Percentiles rank a stretch among this genome's conserved stretches.
These are phyloP conservation scores for Hamamelis virginiana DNA, from an alignment of 164 flowering plant genomes.

Conservation along the genomic window DNA sequence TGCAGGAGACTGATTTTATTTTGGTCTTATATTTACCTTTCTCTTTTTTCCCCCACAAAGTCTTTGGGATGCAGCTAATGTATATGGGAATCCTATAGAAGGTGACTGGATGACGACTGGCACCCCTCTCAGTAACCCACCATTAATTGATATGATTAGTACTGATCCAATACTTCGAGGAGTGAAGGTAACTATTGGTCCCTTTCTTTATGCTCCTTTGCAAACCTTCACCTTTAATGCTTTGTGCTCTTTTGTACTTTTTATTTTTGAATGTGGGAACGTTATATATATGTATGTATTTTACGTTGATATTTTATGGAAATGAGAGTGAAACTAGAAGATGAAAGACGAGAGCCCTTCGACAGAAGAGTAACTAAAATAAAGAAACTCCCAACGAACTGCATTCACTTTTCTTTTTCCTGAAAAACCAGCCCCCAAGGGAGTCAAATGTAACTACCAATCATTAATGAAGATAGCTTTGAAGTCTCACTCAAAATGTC, in stretches of 20 bases:
- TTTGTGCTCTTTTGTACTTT: background rate
- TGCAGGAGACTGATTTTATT: conserved; percentile 4
- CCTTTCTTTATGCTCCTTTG: background rate
- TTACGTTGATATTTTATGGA: no score
- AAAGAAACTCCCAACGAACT: no score
- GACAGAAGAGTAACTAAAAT: no score
- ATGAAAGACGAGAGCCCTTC: no score
- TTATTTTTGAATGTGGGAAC: no score
- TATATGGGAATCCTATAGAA: conserved; percentile 60
- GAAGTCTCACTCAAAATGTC: no score
- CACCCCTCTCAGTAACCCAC: conserved; percentile 79
- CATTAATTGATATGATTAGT: conserved; percentile 87
- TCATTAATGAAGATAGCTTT: no score
- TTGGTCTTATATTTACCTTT: conserved; percentile 4
- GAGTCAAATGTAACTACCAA: no score
- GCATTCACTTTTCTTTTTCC: no score
- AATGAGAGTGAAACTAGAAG: no score
- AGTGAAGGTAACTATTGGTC: conserved; percentile 60
- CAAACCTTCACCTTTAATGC: background rate
- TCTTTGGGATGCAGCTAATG: conserved; percentile 88
- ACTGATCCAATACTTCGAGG: conserved; percentile 88
- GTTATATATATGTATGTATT: no score
- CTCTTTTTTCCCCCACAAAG: conserved; percentile 24
- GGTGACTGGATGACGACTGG: conserved; percentile 78
- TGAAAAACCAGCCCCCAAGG: no score